Evolutionary conservation across 225 moss, liverwort and hornwort species (phyloP).

Genomic region (Pseudoscleropodium purum): DNA sequence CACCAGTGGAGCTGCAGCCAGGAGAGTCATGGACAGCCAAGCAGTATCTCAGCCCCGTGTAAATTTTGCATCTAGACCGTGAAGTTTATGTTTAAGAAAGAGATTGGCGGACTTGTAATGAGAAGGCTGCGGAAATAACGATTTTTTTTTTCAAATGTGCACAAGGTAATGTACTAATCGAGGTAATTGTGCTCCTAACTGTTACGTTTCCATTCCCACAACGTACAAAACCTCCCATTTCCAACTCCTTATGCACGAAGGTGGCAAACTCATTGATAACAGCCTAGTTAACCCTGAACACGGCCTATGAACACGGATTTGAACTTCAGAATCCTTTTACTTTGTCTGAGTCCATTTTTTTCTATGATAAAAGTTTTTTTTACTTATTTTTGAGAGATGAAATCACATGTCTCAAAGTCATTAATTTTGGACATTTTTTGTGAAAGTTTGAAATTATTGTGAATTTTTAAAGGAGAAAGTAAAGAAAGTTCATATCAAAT

Average conservation of each 20-base stretch:
- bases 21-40: slow-evolving; percentile 66
- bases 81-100: background rate
- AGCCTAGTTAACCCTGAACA: background rate
- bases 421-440: background rate
- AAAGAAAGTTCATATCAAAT: background rate
- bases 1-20: slow-evolving; percentile 51
- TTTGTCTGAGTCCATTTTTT: background rate
- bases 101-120: background rate
- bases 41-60: slow-evolving; percentile 32
- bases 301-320: background rate
- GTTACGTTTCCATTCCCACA: background rate
- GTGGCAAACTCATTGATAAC: background rate
- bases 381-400: background rate
- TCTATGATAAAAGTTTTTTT: too few relatives aligned
- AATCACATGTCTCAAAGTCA: background rate
- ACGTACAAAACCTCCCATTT: background rate
- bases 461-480: background rate
- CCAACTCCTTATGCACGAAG: background rate
- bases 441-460: background rate
- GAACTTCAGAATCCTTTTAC: background rate
- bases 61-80: slow-evolving; percentile 9
- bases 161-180: background rate
- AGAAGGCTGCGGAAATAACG: background rate
- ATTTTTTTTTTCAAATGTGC: background rate
- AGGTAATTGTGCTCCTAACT: background rate